phyloP scores from a whole-genome alignment of 2,329 filamentous ascomycete genomes.

The Pseudogymnoascus sp. region DNA sequence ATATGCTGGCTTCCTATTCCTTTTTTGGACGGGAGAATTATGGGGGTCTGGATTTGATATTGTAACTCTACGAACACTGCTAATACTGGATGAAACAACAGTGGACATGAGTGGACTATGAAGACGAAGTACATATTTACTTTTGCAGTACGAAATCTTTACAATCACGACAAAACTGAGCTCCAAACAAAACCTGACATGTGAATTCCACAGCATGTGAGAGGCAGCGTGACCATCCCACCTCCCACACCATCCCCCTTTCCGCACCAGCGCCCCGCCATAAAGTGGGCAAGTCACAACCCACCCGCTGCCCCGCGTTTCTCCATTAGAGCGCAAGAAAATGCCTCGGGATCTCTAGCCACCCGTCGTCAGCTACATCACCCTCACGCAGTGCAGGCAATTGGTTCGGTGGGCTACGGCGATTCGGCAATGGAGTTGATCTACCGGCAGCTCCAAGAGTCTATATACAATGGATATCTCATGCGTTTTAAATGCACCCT shows the following conservation, averaged over 20 bases:
- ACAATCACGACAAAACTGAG: neutral
- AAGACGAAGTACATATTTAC: neutral
- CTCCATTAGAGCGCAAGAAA: neutral
- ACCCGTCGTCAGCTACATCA: neutral
- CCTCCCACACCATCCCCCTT: neutral
- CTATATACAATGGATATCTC: slow-evolving; percentile 8
- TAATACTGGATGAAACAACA: neutral
- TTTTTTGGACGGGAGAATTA: neutral
- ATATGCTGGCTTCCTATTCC: neutral
- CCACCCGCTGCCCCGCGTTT: neutral
- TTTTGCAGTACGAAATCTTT: neutral
- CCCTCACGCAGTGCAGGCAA: neutral
- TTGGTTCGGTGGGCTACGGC: neutral
- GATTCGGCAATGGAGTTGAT: neutral
- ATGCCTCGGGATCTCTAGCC: neutral
- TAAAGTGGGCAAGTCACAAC: neutral
- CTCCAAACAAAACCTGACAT: neutral
- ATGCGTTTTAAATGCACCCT: neutral
- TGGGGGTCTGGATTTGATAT: neutral
- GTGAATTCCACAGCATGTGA: slow-evolving; percentile 6
- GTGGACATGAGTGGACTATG: neutral
- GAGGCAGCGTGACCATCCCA: neutral
- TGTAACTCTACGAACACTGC: neutral
- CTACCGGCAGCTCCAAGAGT: slow-evolving; percentile 1
- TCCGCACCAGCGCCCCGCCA: neutral